Evolutionary conservation across 306 rosid genomes (phyloP).

Genomic region (Prunus armeniaca): DNA sequence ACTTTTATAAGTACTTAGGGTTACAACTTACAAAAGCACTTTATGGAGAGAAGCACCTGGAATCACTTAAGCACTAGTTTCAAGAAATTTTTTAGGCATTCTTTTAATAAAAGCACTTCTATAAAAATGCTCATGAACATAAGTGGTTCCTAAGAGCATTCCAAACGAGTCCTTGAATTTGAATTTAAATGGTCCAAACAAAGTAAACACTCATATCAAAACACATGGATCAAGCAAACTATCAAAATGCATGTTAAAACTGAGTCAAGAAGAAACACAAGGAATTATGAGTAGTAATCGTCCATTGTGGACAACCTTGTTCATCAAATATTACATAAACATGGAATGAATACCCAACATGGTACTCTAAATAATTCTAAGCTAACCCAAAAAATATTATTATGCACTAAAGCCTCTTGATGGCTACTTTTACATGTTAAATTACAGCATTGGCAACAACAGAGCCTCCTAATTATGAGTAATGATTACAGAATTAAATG

Average conservation of each 20-base stretch:
- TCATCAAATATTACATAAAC: neutral
- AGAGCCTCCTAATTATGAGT: slow-evolving; percentile 41
- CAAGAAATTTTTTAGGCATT: too few species aligned
- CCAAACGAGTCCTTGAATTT: too few species aligned
- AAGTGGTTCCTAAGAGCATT: too few species aligned
- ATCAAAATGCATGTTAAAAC: neutral
- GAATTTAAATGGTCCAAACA: neutral
- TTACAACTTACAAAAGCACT: too few species aligned
- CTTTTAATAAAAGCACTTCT: too few species aligned
- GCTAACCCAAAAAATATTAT: slow-evolving; percentile 28
- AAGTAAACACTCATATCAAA: neutral
- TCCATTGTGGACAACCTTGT: slow-evolving; percentile 2
- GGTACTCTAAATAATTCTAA: slow-evolving; percentile 11
- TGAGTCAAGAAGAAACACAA: neutral
- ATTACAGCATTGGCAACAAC: slow-evolving; percentile 60
- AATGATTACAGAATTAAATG: slow-evolving; percentile 53
- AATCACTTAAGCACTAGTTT: too few species aligned
- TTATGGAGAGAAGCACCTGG: too few species aligned
- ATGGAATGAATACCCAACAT: neutral
- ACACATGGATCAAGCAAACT: neutral
- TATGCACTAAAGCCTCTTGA: slow-evolving; percentile 44
- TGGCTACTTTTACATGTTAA: slow-evolving; percentile 51
- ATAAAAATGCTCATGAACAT: too few species aligned
- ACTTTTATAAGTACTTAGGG: too few species aligned
- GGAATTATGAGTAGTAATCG: neutral